Base-by-base conservation (phyloP, 306 rosid species). In the Crotalaria pallida region DNA sequence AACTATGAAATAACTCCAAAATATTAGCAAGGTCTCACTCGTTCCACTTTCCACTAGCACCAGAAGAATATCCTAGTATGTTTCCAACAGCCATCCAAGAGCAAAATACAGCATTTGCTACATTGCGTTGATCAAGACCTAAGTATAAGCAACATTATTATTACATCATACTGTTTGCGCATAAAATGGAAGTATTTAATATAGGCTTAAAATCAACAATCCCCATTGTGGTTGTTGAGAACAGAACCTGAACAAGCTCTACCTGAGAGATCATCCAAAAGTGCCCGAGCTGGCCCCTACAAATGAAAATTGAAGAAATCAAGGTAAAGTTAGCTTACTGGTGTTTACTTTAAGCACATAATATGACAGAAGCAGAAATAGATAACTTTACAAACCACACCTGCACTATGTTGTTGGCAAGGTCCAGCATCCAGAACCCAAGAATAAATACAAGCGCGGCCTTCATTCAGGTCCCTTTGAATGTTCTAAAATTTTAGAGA, bases 71-170 rank as follows among this genome's bases (percentile, higher is more conserved):
- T 71, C 99, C 99, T 27, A 95, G 83, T 72, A 95, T 91, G 83
- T 95, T 95, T 51, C 99, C 99, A 77, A 83, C 96, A 19, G 99
- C 99, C 99, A 95, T 95, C 99, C 99, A 94, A 29, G 94, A 89
- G 85, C 99, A 95, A 86, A 95, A 91, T 73, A 95, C 67, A 73
- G 99, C 92, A 86, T 95, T 95, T 77, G 99, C 82, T 7, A 85
- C 84, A 84, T 91, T 91, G 63, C 89, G 91, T 82, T 95, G 99
- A 72, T 91, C 96, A 24, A 97, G 91, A 77, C 96, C 99, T 95
- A 77, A 49, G 31, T 65, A 57, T 44, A 73, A 58, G 61, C 27
- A 52, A 49, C 48, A 41, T 24, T 41, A 73, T 34, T 31, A 31
- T 5, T 5, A 31, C 36, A 41, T 44, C 51, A 44, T 43, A 55